Percentiles rank a stretch among this genome's conserved stretches.
These are phyloP conservation scores for Cladosporium velox DNA, from an alignment of 2,329 filamentous ascomycete genomes.

Conservation along the genomic window DNA sequence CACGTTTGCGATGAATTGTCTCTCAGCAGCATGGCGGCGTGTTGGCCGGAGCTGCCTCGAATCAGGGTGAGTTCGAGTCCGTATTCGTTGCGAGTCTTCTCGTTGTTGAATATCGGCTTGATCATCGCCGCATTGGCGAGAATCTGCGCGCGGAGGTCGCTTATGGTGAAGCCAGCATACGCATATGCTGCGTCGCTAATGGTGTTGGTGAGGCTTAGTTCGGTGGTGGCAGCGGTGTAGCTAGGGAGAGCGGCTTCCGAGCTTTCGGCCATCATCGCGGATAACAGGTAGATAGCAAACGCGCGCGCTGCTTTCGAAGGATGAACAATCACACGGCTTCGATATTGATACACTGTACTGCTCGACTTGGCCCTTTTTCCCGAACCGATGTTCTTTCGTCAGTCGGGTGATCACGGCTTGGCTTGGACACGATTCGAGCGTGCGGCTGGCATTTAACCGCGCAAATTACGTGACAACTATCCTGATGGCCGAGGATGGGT, in stretches of 20 bases:
- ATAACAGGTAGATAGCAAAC: neutral
- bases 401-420: conserved; percentile 11
- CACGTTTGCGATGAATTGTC: neutral
- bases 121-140: conserved; percentile 17
- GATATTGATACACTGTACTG: neutral
- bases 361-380: neutral
- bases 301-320: neutral
- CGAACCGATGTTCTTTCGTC: neutral
- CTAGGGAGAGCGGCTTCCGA: conserved; percentile 9
- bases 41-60: conserved; percentile 3
- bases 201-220: neutral
- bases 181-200: neutral
- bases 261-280: neutral
- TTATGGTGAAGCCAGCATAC: conserved; percentile 16
- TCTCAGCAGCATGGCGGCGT: conserved; percentile 10
- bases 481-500: neutral
- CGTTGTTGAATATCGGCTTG: conserved; percentile 10
- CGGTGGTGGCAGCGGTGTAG: conserved; percentile 16
- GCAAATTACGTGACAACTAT: conserved; percentile 6
- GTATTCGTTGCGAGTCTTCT: conserved; percentile 3
- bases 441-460: neutral
- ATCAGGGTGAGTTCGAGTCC: conserved; percentile 9
- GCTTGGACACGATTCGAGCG: neutral
- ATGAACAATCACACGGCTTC: neutral
- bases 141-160: conserved; percentile 14